Percentiles rank a stretch among this genome's conserved stretches.
These are phyloP conservation scores for Paramyrothecium roridum DNA, from an alignment of 2,329 filamentous ascomycete genomes.

Conservation along the genomic window DNA sequence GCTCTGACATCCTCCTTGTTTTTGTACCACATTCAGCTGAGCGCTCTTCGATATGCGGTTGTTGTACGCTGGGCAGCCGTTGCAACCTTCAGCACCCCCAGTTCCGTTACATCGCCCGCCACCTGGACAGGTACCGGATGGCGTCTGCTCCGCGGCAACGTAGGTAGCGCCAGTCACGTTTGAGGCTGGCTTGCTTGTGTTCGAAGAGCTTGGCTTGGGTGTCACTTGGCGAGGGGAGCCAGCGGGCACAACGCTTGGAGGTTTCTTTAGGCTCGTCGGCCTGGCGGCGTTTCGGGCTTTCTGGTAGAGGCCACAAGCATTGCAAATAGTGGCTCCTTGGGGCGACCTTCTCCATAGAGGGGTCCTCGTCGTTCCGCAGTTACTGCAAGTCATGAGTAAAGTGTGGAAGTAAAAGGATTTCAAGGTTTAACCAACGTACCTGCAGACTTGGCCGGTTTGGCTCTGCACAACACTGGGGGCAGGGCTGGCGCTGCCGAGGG, in stretches of 20 bases:
- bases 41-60: conserved; percentile 90
- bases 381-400: conserved; percentile 52
- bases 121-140: conserved; percentile 87
- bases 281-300: conserved; percentile 91
- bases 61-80: conserved; percentile 95
- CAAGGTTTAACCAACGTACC: conserved; percentile 42
- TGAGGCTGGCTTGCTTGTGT: conserved; percentile 15
- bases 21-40: conserved; percentile 60
- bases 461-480: not conserved
- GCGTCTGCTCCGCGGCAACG: conserved; percentile 70
- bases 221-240: conserved; percentile 39
- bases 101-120: conserved; percentile 95
- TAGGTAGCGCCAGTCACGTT: conserved; percentile 61
- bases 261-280: conserved; percentile 85
- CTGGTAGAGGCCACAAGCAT: conserved; percentile 91
- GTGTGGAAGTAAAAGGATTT: not conserved
- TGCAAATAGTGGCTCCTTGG: conserved; percentile 92
- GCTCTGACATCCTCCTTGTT: conserved; percentile 32
- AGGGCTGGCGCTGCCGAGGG: conserved; percentile 8
- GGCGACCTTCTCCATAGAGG: conserved; percentile 93
- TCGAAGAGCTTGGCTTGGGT: conserved; percentile 28
- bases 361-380: conserved; percentile 91
- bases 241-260: conserved; percentile 48
- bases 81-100: conserved; percentile 90
- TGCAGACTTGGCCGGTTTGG: conserved; percentile 66